Percentiles rank a stretch among this genome's conserved stretches.
phyloP scores from a whole-genome alignment of 1,284 basidiomycete genomes.

The Spongiforma sp. region DNA sequence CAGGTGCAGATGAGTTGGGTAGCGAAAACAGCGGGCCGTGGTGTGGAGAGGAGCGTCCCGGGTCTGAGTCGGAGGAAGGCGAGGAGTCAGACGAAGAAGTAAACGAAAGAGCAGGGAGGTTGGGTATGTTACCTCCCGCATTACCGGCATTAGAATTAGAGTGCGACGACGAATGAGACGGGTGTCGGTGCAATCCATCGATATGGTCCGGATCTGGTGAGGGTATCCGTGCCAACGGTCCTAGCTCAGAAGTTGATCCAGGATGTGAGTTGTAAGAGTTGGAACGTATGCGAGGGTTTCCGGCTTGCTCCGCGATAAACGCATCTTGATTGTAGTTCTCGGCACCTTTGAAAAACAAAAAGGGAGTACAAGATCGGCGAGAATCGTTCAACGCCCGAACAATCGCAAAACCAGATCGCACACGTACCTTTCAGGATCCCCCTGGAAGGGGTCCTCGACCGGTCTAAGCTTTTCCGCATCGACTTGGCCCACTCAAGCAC shows the following conservation, averaged over 20 bases:
- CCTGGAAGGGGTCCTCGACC: slow-evolving; percentile 68
- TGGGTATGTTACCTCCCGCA: slow-evolving; percentile 41
- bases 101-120: slow-evolving; percentile 27
- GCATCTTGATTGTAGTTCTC: slow-evolving; percentile 64
- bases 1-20: slow-evolving; percentile 89
- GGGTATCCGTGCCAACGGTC: slow-evolving; percentile 79
- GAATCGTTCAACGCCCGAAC: background rate
- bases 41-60: slow-evolving; percentile 37
- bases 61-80: slow-evolving; percentile 27
- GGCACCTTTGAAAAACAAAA: slow-evolving; percentile 60
- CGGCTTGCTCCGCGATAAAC: slow-evolving; percentile 47
- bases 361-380: too few relatives aligned
- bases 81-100: slow-evolving; percentile 31
- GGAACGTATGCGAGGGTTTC: slow-evolving; percentile 63
- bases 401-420: background rate
- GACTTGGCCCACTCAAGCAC: slow-evolving; percentile 77
- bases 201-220: slow-evolving; percentile 85
- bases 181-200: slow-evolving; percentile 79
- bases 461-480: slow-evolving; percentile 69
- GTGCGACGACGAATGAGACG: slow-evolving; percentile 51
- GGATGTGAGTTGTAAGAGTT: slow-evolving; percentile 79
- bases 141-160: slow-evolving; percentile 32
- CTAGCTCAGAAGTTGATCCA: slow-evolving; percentile 57
- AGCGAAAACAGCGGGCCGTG: slow-evolving; percentile 64
- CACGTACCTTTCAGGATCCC: slow-evolving; percentile 90